Conservation (phyloP, 441 rosid genomes). For the Gossypium lobatum region DNA sequence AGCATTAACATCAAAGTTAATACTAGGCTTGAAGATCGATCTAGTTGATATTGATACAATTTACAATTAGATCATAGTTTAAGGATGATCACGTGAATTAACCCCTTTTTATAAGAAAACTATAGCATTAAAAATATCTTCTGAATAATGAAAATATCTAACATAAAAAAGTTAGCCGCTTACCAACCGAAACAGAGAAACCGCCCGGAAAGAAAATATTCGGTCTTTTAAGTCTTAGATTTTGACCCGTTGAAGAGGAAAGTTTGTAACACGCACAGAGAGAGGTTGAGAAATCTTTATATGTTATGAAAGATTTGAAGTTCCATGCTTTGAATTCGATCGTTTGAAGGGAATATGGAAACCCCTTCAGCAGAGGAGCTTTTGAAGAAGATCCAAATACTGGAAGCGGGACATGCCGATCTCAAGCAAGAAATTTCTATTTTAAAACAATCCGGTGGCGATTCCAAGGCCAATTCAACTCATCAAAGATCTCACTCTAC, state of each 20-base stretch:
- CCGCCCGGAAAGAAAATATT: neutral
- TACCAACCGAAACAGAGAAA: neutral
- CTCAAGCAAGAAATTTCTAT: constrained; percentile 72
- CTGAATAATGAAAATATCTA: neutral
- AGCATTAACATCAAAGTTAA: no score
- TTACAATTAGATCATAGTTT: no score
- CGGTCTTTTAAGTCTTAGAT: constrained; percentile 4
- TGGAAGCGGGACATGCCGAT: constrained; percentile 81
- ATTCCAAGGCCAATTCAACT: constrained; percentile 20
- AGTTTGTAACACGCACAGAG: neutral
- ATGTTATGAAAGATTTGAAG: neutral
- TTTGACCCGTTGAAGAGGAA: constrained; percentile 15
- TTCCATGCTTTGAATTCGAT: neutral
- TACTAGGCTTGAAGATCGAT: no score
- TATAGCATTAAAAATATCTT: neutral
- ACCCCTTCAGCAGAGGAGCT: constrained; percentile 70
- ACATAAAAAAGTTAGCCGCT: neutral
- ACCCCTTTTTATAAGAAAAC: no score
- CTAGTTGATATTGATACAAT: no score
- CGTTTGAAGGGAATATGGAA: constrained; percentile 29
- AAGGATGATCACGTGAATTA: no score
- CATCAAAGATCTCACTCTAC: constrained; percentile 78
- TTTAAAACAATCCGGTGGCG: constrained; percentile 43
- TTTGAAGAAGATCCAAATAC: constrained; percentile 74
- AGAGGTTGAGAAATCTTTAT: neutral